Evolutionary conservation across 805 yeast species (phyloP).

Genomic region (Candida alai): DNA sequence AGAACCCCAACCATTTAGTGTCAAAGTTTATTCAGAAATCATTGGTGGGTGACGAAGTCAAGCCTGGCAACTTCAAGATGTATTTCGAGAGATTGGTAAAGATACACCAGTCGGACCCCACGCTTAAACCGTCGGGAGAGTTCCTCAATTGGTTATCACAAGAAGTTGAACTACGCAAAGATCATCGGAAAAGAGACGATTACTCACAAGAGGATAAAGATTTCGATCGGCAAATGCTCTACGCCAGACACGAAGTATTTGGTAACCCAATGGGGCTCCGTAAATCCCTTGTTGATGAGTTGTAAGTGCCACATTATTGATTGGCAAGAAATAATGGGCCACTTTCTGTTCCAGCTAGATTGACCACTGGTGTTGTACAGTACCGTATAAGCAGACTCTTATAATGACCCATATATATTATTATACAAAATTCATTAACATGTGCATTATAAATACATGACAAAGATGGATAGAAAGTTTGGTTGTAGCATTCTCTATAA

Average conservation of each 20-base stretch:
- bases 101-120: conserved; percentile 27
- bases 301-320: conserved; percentile 5
- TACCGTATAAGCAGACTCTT: no score
- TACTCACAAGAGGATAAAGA: conserved; percentile 29
- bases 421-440: conserved; percentile 6
- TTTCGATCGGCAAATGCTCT: conserved; percentile 30
- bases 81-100: conserved; percentile 35
- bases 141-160: conserved; percentile 65
- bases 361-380: background rate
- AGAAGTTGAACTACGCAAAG: conserved; percentile 28
- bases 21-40: conserved; percentile 36
- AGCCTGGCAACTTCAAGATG: conserved; percentile 32
- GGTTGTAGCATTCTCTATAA: background rate
- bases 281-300: conserved; percentile 49
- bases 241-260: conserved; percentile 62
- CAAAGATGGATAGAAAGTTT: conserved; percentile 1
- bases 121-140: conserved; percentile 27
- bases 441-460: conserved; percentile 7
- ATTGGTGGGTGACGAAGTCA: conserved; percentile 19
- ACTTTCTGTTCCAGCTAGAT: background rate
- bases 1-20: conserved; percentile 23
- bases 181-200: conserved; percentile 25
- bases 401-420: conserved; percentile 1
- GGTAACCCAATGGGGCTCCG: conserved; percentile 75
- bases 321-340: background rate